phyloP scores from a whole-genome alignment of 2,329 filamentous ascomycete genomes.

The Trichoderma sp. region DNA sequence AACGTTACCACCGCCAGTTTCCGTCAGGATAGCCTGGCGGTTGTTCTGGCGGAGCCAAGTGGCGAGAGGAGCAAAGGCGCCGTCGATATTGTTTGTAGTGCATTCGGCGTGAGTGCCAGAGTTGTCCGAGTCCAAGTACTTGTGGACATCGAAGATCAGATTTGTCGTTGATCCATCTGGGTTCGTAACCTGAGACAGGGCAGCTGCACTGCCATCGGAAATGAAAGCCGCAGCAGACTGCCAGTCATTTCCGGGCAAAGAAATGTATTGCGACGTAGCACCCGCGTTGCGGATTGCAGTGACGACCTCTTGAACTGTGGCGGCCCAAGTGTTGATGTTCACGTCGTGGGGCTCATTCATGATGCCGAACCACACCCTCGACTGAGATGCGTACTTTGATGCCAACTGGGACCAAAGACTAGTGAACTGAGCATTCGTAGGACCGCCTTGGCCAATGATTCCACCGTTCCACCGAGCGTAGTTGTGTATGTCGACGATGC shows the following conservation, averaged over 20 bases:
- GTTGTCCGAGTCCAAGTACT: slow-evolving; percentile 59
- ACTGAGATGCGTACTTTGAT: slow-evolving; percentile 49
- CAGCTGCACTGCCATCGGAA: slow-evolving; percentile 50
- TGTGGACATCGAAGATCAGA: slow-evolving; percentile 59
- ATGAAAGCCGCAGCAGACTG: slow-evolving; percentile 51
- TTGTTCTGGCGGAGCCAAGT: slow-evolving; percentile 37
- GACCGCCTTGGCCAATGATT: slow-evolving; percentile 65
- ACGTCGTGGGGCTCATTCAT: slow-evolving; percentile 69
- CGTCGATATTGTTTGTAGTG: slow-evolving; percentile 51
- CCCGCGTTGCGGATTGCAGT: slow-evolving; percentile 63
- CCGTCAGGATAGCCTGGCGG: slow-evolving; percentile 18
- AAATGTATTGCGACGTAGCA: slow-evolving; percentile 56
- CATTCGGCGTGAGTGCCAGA: slow-evolving; percentile 54
- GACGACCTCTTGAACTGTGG: slow-evolving; percentile 61
- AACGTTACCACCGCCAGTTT: slow-evolving; percentile 17
- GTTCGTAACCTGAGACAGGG: slow-evolving; percentile 56
- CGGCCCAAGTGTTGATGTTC: slow-evolving; percentile 57
- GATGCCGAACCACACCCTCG: slow-evolving; percentile 58
- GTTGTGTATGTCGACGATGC: slow-evolving; percentile 59
- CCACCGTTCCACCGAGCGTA: slow-evolving; percentile 61
- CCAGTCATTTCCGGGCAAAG: slow-evolving; percentile 63
- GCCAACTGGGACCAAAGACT: slow-evolving; percentile 60
- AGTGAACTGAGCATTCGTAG: slow-evolving; percentile 60
- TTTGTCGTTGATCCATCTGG: slow-evolving; percentile 55
- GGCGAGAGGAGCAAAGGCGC: slow-evolving; percentile 47